Percentiles rank a stretch among this genome's conserved stretches.
These are phyloP conservation scores for Astraeus odoratus DNA, from an alignment of 768 basidiomycete species.

Conservation along the genomic window DNA sequence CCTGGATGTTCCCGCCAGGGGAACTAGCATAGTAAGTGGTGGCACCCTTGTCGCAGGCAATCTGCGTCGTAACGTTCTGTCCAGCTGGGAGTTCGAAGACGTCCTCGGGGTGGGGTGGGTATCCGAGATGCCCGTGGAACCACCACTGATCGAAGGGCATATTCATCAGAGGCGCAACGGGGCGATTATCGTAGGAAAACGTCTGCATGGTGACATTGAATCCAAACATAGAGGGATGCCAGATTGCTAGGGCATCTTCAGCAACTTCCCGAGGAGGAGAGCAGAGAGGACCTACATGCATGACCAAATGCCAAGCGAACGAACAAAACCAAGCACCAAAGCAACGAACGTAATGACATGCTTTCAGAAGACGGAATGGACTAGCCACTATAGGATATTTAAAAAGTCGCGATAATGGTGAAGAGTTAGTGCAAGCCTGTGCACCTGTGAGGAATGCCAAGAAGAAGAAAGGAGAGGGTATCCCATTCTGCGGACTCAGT, in stretches of 20 bases:
- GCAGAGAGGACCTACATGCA: constrained; percentile 10
- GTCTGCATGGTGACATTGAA: constrained; percentile 57
- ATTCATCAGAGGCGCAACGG: constrained; percentile 36
- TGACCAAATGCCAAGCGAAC: constrained; percentile 11
- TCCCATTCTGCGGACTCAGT: too few species aligned
- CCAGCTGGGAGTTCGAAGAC: constrained; percentile 58
- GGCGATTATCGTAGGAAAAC: constrained; percentile 58
- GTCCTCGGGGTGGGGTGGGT: constrained; percentile 51
- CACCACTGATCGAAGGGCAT: constrained; percentile 42
- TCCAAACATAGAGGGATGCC: constrained; percentile 55
- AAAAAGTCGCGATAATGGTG: background rate
- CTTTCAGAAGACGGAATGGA: constrained; percentile 5
- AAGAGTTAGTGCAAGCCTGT: constrained; percentile 1
- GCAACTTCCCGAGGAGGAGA: too few species aligned
- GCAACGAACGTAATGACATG: background rate
- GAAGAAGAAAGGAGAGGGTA: background rate
- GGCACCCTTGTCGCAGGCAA: constrained; percentile 53
- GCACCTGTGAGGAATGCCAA: background rate
- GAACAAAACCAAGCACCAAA: constrained; percentile 1
- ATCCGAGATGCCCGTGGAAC: constrained; percentile 56
- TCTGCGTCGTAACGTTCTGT: constrained; percentile 42
- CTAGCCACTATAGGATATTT: constrained; percentile 12
- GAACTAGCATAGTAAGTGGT: constrained; percentile 51
- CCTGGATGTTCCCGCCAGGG: constrained; percentile 46
- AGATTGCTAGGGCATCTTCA: constrained; percentile 34